Conservation (phyloP, 345 rosid genomes). For the Eucalyptus melliodora region DNA sequence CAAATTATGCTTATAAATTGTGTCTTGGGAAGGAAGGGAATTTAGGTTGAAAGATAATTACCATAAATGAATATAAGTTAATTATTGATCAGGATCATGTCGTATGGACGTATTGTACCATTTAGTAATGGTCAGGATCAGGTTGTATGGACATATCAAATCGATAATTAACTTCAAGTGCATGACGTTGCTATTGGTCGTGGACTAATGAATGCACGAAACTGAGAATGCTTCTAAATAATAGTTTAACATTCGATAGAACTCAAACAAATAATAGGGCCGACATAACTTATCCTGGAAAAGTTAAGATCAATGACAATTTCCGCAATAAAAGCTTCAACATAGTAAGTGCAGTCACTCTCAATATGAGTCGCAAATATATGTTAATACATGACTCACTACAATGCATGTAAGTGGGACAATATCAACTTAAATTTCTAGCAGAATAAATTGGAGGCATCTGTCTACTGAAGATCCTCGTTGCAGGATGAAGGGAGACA, state of each 20-base stretch:
- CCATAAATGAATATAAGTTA: too few species aligned
- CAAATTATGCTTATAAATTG: neutral
- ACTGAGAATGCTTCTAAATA: neutral
- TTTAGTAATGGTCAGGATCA: neutral
- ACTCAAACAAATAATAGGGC: neutral
- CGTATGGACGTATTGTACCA: too few species aligned
- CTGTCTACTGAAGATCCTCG: neutral
- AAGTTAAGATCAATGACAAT: neutral
- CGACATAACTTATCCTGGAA: neutral
- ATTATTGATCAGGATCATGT: neutral
- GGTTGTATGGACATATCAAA: neutral
- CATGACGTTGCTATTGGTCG: neutral
- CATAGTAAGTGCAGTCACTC: neutral
- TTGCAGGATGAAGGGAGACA: neutral
- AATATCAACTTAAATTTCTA: neutral
- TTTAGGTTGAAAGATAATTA: neutral
- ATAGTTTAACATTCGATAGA: neutral
- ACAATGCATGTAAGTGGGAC: neutral
- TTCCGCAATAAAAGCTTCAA: neutral
- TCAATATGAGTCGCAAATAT: neutral
- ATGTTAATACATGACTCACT: neutral
- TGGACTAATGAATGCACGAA: neutral
- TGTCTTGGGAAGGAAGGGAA: neutral
- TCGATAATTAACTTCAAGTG: neutral
- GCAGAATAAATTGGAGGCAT: neutral